Percentiles rank a stretch among this genome's conserved stretches.
phyloP scores from a whole-genome alignment of 805 yeast species.

The Pichia californica region DNA sequence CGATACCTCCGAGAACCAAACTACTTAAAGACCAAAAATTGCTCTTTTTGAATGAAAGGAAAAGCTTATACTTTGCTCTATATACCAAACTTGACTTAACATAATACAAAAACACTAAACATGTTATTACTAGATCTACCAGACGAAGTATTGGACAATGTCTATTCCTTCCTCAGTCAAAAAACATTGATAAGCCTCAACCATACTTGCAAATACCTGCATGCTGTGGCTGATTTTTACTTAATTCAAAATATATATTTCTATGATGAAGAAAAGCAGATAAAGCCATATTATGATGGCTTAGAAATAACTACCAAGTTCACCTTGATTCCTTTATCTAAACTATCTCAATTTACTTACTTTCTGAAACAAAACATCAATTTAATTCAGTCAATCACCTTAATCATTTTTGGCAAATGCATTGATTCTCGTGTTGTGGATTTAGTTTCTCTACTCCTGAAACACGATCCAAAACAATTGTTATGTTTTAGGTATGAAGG shows the following conservation, averaged over 20 bases:
- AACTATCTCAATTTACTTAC: not conserved
- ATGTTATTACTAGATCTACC: slow-evolving; percentile 6
- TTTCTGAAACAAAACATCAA: not conserved
- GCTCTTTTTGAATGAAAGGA: too few relatives aligned
- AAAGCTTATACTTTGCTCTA: too few relatives aligned
- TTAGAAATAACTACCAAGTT: not conserved
- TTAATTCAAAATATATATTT: slow-evolving; percentile 1
- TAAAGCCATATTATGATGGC: not conserved
- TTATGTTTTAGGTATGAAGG: too few relatives aligned
- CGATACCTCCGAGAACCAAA: too few relatives aligned
- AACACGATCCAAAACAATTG: not conserved
- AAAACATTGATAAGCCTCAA: not conserved
- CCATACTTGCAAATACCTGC: not conserved
- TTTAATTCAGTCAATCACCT: not conserved
- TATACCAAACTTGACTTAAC: too few relatives aligned
- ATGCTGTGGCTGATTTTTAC: not conserved
- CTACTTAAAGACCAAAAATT: too few relatives aligned
- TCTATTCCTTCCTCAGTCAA: not conserved
- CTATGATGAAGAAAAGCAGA: not conserved
- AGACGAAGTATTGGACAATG: slow-evolving; percentile 2
- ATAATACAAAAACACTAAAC: too few relatives aligned
- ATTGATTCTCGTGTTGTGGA: not conserved
- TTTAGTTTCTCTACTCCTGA: not conserved
- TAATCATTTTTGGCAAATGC: not conserved
- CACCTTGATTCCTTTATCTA: slow-evolving; percentile 4